Base-by-base conservation (phyloP, 2,329 filamentous ascomycete genomes). In the Paecilomyces sp. region DNA sequence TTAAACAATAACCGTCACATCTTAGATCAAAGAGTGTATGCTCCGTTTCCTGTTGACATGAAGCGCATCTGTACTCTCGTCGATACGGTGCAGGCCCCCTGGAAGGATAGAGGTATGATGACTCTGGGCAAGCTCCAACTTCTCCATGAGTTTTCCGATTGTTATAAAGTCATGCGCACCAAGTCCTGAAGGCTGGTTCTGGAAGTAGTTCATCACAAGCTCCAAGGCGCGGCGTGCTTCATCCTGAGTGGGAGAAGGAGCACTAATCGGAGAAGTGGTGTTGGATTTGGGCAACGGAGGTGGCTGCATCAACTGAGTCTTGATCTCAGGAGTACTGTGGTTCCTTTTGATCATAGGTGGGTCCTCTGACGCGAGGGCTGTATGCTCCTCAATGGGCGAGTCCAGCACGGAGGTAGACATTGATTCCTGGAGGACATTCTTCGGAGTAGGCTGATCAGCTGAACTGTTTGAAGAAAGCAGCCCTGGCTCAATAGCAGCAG, bases 221-320 rank as follows among this genome's bases (percentile, higher is more conserved):
- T 93, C 88, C 3, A 95, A 83, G 1, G 92, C 93, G 57, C 86
- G 83, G 47, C 90, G 84, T 3, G 92, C 92, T 72, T 97, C 92
- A 66, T 97, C 92, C 65, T 92, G 89, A 0, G 88, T 91, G 0
- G 89, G 89, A 1, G 88, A 89, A 30, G 76, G 82, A 56, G 85
- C 82, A 50, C 83, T 82, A 62, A 84, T 78, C 41, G 85, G 78
- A 34, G 77, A 79, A 12, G 74, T 72, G 54, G 71, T 73, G 47
- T 68, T 73, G 24, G 76, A 76, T 59, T 72, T 74, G 4, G 74
- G 74, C 54, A 72, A 64, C 2, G 71, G 66, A 9, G 74, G 69
- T 50, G 76, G 71, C 60, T 76, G 70, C 66, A 79, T 79, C 30
- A 71, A 71, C 57, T 74, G 69, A 5, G 72, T 70, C 61, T 76